These are phyloP conservation scores for Phytophthora syringae DNA, from an alignment of 352 stramenopile genomes.

Conservation along the genomic window DNA sequence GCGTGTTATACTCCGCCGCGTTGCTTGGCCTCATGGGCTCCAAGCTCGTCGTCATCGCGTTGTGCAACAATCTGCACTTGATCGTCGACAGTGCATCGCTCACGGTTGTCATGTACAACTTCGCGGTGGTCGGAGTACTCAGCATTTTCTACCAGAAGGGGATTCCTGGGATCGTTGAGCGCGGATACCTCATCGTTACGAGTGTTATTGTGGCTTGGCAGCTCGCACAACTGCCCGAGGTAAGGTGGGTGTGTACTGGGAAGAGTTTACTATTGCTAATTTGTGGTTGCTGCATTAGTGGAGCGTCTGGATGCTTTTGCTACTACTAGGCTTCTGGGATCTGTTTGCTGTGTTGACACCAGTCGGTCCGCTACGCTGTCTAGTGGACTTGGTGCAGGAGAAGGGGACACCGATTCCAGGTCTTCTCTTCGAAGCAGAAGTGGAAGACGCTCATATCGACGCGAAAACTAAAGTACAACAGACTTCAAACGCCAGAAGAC, in stretches of 20 bases:
- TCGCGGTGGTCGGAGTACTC: slow-evolving; percentile 83
- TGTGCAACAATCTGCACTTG: slow-evolving; percentile 53
- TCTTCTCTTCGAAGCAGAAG: slow-evolving; percentile 94
- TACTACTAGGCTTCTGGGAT: slow-evolving; percentile 97
- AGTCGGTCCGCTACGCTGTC: slow-evolving; percentile 93
- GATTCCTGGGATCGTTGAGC: slow-evolving; percentile 81
- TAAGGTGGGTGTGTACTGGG: slow-evolving; percentile 39
- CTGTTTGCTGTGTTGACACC: slow-evolving; percentile 97
- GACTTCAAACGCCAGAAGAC: neutral
- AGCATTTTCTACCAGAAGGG: slow-evolving; percentile 90
- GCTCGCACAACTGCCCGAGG: slow-evolving; percentile 95
- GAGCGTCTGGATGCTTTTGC: slow-evolving; percentile 88
- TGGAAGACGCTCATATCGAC: slow-evolving; percentile 49
- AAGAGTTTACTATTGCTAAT: neutral
- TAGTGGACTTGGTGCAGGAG: slow-evolving; percentile 94
- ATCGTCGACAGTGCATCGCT: slow-evolving; percentile 63
- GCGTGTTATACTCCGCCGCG: slow-evolving; percentile 73
- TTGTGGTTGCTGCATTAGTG: slow-evolving; percentile 49
- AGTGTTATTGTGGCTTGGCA: slow-evolving; percentile 98
- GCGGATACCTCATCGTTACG: slow-evolving; percentile 92
- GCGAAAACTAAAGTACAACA: slow-evolving; percentile 8
- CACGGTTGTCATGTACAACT: slow-evolving; percentile 89
- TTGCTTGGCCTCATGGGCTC: slow-evolving; percentile 75
- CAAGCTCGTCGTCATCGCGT: slow-evolving; percentile 75
- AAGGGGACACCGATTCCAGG: slow-evolving; percentile 89